Conservation (phyloP, 2,329 filamentous ascomycete genomes). For the Uncinocarpus reesii region DNA sequence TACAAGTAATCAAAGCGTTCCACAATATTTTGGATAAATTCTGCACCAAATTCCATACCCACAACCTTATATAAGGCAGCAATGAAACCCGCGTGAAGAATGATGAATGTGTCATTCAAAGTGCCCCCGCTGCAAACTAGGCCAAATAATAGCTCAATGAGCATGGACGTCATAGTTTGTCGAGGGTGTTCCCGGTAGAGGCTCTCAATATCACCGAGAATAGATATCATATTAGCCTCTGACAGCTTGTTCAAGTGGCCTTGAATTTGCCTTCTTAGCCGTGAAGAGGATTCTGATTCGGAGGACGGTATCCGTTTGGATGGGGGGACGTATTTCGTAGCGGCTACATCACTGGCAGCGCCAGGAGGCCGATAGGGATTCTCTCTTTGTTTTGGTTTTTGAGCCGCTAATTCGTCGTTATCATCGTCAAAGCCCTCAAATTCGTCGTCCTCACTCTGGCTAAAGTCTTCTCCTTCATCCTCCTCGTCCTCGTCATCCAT, state of each 20-base stretch:
- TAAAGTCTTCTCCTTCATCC: conserved; percentile 18
- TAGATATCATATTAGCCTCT: conserved; percentile 77
- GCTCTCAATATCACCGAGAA: conserved; percentile 69
- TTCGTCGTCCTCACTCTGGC: conserved; percentile 9
- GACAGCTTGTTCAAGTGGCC: conserved; percentile 88
- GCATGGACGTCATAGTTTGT: conserved; percentile 72
- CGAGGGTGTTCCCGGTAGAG: conserved; percentile 75
- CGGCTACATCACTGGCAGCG: conserved; percentile 21
- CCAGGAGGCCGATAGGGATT: conserved; percentile 81
- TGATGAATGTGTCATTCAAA: conserved; percentile 78
- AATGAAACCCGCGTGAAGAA: conserved; percentile 81
- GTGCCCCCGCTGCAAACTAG: conserved; percentile 68
- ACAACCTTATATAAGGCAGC: conserved; percentile 78
- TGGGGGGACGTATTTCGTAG: conserved; percentile 76
- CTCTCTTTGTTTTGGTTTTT: conserved; percentile 48
- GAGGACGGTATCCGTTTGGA: conserved; percentile 60
- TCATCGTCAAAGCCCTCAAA: conserved; percentile 10
- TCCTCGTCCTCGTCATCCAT: conserved; percentile 21
- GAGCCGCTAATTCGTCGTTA: conserved; percentile 13
- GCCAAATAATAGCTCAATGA: conserved; percentile 68
- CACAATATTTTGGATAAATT: conserved; percentile 69
- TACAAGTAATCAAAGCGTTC: conserved; percentile 62
- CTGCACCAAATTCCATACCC: conserved; percentile 80
- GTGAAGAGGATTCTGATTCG: conserved; percentile 56
- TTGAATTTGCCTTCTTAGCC: conserved; percentile 69